Base-by-base conservation (phyloP, 192 early-diverging fungal species). In the Dissophora globulifera region DNA sequence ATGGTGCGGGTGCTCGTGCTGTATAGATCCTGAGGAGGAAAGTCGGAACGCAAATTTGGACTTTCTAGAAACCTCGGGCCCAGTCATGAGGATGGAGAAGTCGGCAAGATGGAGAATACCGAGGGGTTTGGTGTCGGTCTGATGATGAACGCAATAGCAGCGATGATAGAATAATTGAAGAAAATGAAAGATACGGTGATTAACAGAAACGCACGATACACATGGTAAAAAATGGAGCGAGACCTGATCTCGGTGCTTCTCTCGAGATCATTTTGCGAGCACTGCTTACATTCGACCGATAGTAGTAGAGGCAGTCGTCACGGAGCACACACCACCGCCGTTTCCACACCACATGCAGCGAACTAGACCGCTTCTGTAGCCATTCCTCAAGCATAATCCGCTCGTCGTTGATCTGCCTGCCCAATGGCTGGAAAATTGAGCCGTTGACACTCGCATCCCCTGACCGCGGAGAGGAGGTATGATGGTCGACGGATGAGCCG, bases 291-390 rank as follows among this genome's bases (percentile, higher is more conserved):
- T 75, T 55, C 4, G 55, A 49, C 4, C 62, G 62, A 46, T 65
- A 75, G 32, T 66, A 75, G 23, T 30, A 65, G 1, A 75, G 51
- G 45, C 62, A 54, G 13, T 55, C 50, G 40, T 75, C 43, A 4
- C 62, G 61, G 4, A 75, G 43, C 22, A 75, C 71, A 55, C 71
- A 75, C 71, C 71, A 75, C 8, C 71, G 62, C 30, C 50, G 54
- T 26, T 64, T 65, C 71, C 62, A 75, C 17, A 75, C 71, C 31
- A 75, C 7, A 16, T 65, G 71, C 16, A 75, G 38, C 8, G 62
- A 59, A 1, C 31, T 38, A 0, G 71, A 75, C 11, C 71, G 15
- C 42, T 75, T 75, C 41, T 65, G 57, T 3, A 75, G 62, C 70
- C 70, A 75, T 13, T 75, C 70, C 29, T 60, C 70, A 3, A 65